Evolutionary conservation across 345 rosid species (phyloP), one percentile per base, ranked within the genome.

Genomic region (Eucalyptus caleyi): DNA sequence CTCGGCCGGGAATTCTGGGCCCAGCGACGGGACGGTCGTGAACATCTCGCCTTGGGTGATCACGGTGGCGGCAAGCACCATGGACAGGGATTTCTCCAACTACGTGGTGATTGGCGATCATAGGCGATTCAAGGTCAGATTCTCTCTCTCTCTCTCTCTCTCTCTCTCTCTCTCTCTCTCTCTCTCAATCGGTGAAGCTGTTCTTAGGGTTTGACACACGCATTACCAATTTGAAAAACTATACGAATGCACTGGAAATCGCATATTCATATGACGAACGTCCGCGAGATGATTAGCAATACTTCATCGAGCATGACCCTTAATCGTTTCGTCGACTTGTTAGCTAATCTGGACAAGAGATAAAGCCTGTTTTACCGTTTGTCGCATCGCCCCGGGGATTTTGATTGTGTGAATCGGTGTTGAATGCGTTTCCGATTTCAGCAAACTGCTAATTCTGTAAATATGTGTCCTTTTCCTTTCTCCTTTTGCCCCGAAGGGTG

Each of bases 41-140:
- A 98, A 97, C 90, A 86, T 94, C 6, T 96, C 98, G 4, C 99
- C 99, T 3, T 96, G 99, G 99, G 92, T 89, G 93, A 95, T 98
- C 85, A 98, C 98, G 2, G 99, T 98, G 9, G 99, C 95, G 14
- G 99, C 99, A 9, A 98, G 98, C 89, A 95, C 99, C 26, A 96
- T 91, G 93, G 99, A 97, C 30, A 94, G 99, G 34, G 98, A 95
- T 87, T 97, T 98, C 89, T 95, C 98, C 49, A 95, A 95, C 86
- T 90, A 91, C 88, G 95, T 96, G 51, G 77, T 94, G 30, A 95
- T 96, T 6, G 96, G 96, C 88, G 93, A 96, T 67, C 91, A 94
- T 9, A 91, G 91, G 88, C 92, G 88, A 60, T 93, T 90, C 93
- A 95, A 95, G 99, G 99, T 97, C 80, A 81, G 89, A 47, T 18